phyloP scores from a whole-genome alignment of 768 basidiomycete species.

The Tulasnella sp. region DNA sequence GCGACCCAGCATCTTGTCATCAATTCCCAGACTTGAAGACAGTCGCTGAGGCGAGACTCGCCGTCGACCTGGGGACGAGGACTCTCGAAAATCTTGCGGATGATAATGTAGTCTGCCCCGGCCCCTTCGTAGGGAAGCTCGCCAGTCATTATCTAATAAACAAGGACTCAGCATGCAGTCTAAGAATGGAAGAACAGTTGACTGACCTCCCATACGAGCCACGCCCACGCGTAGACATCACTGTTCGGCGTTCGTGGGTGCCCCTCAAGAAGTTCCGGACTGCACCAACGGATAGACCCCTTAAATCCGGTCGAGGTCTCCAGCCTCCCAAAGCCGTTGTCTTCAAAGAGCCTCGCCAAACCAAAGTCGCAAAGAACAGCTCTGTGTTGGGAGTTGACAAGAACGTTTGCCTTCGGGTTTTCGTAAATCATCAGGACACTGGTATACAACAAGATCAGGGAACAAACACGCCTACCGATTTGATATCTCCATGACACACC shows the following conservation, averaged over 20 bases:
- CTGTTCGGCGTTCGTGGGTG: background rate
- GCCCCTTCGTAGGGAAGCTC: background rate
- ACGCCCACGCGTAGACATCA: background rate
- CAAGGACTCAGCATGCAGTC: no score
- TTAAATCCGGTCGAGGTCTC: background rate
- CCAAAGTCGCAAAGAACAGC: background rate
- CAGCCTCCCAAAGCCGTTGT: background rate
- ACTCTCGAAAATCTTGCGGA: background rate
- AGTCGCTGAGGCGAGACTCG: background rate
- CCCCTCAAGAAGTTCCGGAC: background rate
- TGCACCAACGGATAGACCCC: background rate
- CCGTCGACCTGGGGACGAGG: background rate
- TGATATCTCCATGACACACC: background rate
- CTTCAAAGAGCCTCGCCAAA: background rate
- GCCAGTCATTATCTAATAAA: background rate
- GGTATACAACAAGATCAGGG: background rate
- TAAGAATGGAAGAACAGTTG: no score
- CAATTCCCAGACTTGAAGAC: background rate
- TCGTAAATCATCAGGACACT: background rate
- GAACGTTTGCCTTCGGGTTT: constrained; percentile 1
- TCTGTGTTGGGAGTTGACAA: background rate
- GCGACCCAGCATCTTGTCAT: background rate
- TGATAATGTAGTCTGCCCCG: background rate
- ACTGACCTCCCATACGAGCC: background rate
- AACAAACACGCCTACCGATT: background rate